Base-by-base conservation (phyloP, 2,329 filamentous ascomycete species). In the Colletotrichum brevisporum region DNA sequence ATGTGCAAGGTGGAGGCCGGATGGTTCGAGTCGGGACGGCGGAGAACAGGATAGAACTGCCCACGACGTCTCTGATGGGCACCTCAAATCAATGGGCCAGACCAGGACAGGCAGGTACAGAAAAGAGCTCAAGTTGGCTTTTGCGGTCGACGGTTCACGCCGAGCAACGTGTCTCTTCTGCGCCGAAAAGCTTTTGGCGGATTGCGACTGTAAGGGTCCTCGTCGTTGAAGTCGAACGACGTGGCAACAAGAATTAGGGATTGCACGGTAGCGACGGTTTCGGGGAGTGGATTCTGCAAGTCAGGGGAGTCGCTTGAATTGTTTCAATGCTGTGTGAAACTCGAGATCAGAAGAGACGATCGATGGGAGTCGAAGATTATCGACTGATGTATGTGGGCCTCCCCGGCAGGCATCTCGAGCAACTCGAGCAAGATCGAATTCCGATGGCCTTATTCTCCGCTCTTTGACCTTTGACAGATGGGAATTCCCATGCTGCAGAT, bases 321-420 rank as follows among this genome's bases (percentile, higher is more conserved):
- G 66, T 69, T 69, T 69, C 61, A 69, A 31, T 31, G 27, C 36
- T 16, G 47, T 27, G 39, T 47, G 41, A 59, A 45, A 55, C 66
- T 47, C 48, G 18, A 65, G 55, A 54, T 55, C 61, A 65, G 55
- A 50, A 55, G 8, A 59, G 53, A 67, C 47, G 45, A 45, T 56
- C 50, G 54, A 62, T 51, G 47, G 27, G 24, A 36, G 47, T 48
- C 53, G 59, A 18, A 16, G 21, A 57, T 57, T 43, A 65, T 69
- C 66, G 66, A 50, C 66, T 55, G 66, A 69, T 69, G 48, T 50
- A 45, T 58, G 66, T 65, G 66, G 48, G 55, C 27, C 43, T 58
- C 51, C 6, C n/a, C 47, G 21, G 39, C 47, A 64, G 50, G 47
- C 53, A 61, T 12, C 52, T 39, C 27, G 27, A 31, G 27, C 27